Evolutionary conservation across 192 early-diverging fungal species (phyloP), one percentile per base, ranked within the genome.

Genomic region (Chytriomyces sp.): DNA sequence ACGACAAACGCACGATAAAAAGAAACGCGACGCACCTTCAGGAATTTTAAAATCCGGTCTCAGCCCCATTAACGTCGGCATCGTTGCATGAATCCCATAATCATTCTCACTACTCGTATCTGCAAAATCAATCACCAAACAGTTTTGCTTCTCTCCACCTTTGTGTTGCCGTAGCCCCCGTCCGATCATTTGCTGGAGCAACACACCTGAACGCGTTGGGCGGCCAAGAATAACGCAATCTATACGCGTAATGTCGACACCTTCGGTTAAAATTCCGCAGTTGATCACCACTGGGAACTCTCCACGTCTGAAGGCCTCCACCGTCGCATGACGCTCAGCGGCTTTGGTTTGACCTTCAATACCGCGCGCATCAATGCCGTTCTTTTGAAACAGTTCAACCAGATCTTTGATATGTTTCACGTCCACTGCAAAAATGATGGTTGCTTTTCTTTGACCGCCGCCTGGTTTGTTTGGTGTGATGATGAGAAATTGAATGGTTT

Each of bases 141-240:
- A 97, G 70, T 94, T 86, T 3, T 79, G 69, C 79, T 98, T 98
- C 77, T 69, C 45, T 18, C 20, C 23, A 59, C 49, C 23, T 44
- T 13, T 26, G 6, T 67, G 67, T 35, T 87, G 61, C 3, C 96
- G 87, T 89, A 98, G 86, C 1, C 97, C 97, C 43, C 97, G 90
- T 11, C 97, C 97, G 47, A 98, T 78, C 97, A 98, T 98, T 84
- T 98, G 97, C 71, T 94, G 93, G 85, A 97, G 91, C 67, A 98
- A 85, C 28, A 91, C 91, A n/a, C 86, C 80, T 48, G 93, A 95
- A 44, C 86, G 83, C 8, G 97, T 98, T 0, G 95, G 97, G 4
- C 94, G 79, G 0, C 92, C 93, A 86, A 97, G 88, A 8, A 98
- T 76, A 20, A 98, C 85, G 64, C 92, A 95, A 72, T 98, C 97